Base-by-base conservation (phyloP, 2,329 filamentous ascomycete species). In the Colletotrichum acutatum region DNA sequence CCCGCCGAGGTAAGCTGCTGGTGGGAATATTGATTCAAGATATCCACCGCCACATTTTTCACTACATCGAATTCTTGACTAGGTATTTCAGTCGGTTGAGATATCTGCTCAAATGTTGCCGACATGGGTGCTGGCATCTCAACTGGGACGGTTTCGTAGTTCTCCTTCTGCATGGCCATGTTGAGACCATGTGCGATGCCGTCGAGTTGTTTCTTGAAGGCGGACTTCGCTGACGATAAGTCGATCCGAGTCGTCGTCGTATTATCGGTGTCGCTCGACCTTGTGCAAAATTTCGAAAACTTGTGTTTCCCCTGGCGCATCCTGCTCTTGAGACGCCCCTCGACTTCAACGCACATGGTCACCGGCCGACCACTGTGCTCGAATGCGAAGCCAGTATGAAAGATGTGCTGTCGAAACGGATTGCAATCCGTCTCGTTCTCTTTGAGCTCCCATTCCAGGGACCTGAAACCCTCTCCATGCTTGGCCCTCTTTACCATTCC, bases 251-350 rank as follows among this genome's bases (percentile, higher is more conserved):
- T 56, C 5, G n/a, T 19, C 53, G 1, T 56, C 0, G 53, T 3
- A 0, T 56, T 56, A 19, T 56, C 53, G 0, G 22, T 56, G 0
- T 56, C 26, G 12, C 24, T 1, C 0, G 26, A 28, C 0, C 6
- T 24, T 0, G 53, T 28, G 0, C 22, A 28, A 6, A 54, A 54
- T 0, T 22, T 4, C 9, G 6, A 3, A 14, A 54, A 0, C 22
- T 4, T 19, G 12, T 56, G 53, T 9, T 8, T 56, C 0, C 0
- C 1, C 1, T 28, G 53, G 0, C 24, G 22, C 26, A 3, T 8
- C 26, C 1, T 56, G 24, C 53, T 56, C 0, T 56, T 28, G 0
- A 56, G 53, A 0, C 53, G 24, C 0, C 53, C 53, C 53, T 56
- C 53, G 12, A 56, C 53, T 28, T 56, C 53, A 0, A 56, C 24